A percentile compares a stretch with the other conserved stretches of the same genome.
phyloP scores from a whole-genome alignment of 441 rosid genomes.

The Populus hybrid region DNA sequence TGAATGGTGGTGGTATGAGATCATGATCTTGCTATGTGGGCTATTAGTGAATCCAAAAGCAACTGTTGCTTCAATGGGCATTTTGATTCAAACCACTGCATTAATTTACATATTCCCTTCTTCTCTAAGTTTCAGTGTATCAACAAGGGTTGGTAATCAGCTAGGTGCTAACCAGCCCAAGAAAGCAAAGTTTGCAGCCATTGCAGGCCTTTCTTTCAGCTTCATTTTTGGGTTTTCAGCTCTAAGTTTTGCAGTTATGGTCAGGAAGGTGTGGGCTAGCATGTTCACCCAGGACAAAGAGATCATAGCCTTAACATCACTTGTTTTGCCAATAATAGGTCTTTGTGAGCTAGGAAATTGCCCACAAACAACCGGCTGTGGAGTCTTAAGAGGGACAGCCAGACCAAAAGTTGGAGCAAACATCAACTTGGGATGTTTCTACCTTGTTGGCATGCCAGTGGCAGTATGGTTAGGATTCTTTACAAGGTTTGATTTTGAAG shows the following conservation, averaged over 20 bases:
- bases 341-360: conserved; percentile 93
- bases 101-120: conserved; percentile 87
- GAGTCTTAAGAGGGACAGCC: conserved; percentile 82
- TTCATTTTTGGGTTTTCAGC: conserved; percentile 66
- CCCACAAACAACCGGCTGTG: conserved; percentile 93
- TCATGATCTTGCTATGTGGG: conserved; percentile 89
- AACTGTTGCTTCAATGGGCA: conserved; percentile 90
- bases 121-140: conserved; percentile 83
- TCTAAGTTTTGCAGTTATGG: conserved; percentile 43
- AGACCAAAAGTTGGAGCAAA: conserved; percentile 80
- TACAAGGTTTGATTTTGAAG: conserved; percentile 58
- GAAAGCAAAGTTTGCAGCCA: conserved; percentile 65
- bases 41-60: conserved; percentile 58
- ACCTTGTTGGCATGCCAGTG: conserved; percentile 81
- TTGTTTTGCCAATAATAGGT: conserved; percentile 75
- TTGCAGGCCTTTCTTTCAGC: conserved; percentile 61
- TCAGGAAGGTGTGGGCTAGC: conserved; percentile 70
- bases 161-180: conserved; percentile 73
- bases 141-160: conserved; percentile 87
- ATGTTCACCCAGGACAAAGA: conserved; percentile 71
- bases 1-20: conserved; percentile 99
- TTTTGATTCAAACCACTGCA: conserved; percentile 85
- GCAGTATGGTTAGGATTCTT: conserved; percentile 67
- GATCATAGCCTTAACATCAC: conserved; percentile 56
- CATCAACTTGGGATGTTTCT: conserved; percentile 77